Evolutionary conservation across 768 basidiomycete species (phyloP).

Genomic region (Trametes coccinea): DNA sequence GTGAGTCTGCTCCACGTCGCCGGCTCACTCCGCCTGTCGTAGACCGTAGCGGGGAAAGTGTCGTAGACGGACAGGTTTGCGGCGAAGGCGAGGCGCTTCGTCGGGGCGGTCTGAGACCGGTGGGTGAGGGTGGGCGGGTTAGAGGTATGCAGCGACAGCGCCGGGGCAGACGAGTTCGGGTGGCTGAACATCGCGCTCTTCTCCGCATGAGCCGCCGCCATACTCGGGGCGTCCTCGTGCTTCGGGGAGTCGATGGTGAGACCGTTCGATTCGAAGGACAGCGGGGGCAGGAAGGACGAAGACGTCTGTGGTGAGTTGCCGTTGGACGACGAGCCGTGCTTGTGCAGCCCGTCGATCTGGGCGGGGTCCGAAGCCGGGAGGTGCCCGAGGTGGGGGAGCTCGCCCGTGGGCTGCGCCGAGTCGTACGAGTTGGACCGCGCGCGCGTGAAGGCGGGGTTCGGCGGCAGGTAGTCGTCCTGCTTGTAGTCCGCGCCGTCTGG

Average conservation of each 20-base stretch:
- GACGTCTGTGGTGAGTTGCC: constrained; percentile 20
- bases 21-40: constrained; percentile 93
- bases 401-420: constrained; percentile 45
- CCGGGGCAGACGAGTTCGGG: constrained; percentile 91
- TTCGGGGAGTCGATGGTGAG: constrained; percentile 40
- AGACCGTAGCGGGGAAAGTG: constrained; percentile 89
- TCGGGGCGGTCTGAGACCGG: constrained; percentile 66
- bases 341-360: constrained; percentile 84
- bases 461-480: constrained; percentile 54
- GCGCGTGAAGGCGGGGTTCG: constrained; percentile 45
- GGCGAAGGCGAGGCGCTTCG: constrained; percentile 84
- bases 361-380: constrained; percentile 84
- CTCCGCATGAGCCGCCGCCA: constrained; percentile 40
- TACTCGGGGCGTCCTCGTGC: constrained; percentile 36
- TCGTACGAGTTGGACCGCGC: constrained; percentile 85
- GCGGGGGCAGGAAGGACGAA: constrained; percentile 50
- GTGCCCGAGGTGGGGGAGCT: constrained; percentile 75
- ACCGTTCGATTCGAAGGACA: constrained; percentile 50
- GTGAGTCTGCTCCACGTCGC: constrained; percentile 97
- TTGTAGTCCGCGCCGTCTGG: constrained; percentile 69
- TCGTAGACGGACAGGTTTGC: constrained; percentile 93
- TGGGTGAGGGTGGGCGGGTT: constrained; percentile 57
- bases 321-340: constrained; percentile 48
- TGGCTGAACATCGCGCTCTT: constrained; percentile 67
- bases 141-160: constrained; percentile 57